These are phyloP conservation scores for Phylloporus scabripes DNA, from an alignment of 768 basidiomycete genomes.

Conservation along the genomic window DNA sequence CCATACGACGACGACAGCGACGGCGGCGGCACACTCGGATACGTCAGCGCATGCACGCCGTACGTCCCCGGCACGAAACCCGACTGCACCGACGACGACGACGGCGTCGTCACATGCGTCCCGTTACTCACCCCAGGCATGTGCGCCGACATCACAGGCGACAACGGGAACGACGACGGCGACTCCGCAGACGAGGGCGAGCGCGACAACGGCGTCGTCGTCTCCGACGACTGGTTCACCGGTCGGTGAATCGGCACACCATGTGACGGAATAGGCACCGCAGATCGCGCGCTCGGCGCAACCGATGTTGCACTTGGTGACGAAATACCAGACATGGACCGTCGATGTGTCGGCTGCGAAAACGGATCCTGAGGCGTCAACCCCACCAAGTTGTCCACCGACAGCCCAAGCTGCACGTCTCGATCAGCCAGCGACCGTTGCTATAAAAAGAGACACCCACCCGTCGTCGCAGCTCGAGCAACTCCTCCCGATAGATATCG, in stretches of 20 bases:
- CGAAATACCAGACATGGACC: slow-evolving; percentile 37
- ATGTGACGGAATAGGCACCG: slow-evolving; percentile 64
- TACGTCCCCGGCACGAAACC: slow-evolving; percentile 23
- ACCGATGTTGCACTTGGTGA: slow-evolving; percentile 27
- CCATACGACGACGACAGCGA: slow-evolving; percentile 76
- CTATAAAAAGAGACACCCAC: slow-evolving; percentile 39
- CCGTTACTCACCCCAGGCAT: slow-evolving; percentile 35
- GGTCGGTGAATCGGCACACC: slow-evolving; percentile 69
- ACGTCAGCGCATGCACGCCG: slow-evolving; percentile 45
- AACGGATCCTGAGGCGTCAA: slow-evolving; percentile 59
- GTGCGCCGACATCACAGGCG: slow-evolving; percentile 49
- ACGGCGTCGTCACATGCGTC: slow-evolving; percentile 71
- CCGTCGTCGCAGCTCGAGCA: slow-evolving; percentile 69
- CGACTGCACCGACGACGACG: slow-evolving; percentile 50
- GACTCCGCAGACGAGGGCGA: slow-evolving; percentile 65
- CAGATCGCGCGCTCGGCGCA: slow-evolving; percentile 32
- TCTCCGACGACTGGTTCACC: slow-evolving; percentile 40
- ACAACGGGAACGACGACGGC: slow-evolving; percentile 65
- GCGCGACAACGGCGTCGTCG: slow-evolving; percentile 58
- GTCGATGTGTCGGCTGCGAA: slow-evolving; percentile 66
- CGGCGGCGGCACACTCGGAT: slow-evolving; percentile 81
- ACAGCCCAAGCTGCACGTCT: slow-evolving; percentile 52
- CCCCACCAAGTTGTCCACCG: slow-evolving; percentile 77
- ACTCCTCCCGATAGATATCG: slow-evolving; percentile 79
- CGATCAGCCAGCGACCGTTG: neutral